phyloP scores from a whole-genome alignment of 129 eudicot genomes.

The Smallanthus sonchifolius region DNA sequence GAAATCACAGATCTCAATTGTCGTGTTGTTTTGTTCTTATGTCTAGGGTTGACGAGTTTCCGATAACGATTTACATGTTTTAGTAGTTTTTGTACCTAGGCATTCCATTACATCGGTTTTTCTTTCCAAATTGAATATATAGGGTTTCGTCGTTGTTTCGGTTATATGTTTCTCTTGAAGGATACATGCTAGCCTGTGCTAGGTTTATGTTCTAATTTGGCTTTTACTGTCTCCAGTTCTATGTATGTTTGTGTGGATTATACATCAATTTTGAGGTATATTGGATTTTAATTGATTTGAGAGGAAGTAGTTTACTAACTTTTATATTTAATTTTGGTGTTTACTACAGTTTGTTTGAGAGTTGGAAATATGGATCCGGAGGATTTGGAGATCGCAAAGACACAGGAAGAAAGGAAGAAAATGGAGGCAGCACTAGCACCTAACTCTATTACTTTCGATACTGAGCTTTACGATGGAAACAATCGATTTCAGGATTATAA shows the following conservation, averaged over 20 bases:
- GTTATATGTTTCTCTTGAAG: not conserved
- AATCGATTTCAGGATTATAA: constrained; percentile 61
- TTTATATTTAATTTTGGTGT: constrained; percentile 10
- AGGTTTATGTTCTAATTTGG: not conserved
- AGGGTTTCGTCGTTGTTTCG: not conserved
- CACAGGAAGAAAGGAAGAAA: constrained; percentile 82
- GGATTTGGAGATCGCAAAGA: constrained; percentile 68
- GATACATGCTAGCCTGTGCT: not conserved
- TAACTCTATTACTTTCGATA: constrained; percentile 65
- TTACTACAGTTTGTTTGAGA: constrained; percentile 16
- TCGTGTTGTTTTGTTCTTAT: no score
- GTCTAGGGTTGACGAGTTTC: no score
- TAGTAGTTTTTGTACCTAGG: not conserved
- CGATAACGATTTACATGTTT: not conserved
- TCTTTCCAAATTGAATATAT: not conserved
- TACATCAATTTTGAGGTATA: not conserved
- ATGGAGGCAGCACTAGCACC: constrained; percentile 81
- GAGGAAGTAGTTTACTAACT: not conserved
- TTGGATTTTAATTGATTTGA: not conserved
- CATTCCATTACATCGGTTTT: not conserved
- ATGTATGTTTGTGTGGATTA: constrained; percentile 1
- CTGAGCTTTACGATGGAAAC: constrained; percentile 59
- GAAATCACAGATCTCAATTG: no score
- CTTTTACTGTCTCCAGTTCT: not conserved
- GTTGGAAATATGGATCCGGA: constrained; percentile 35